A percentile compares a stretch with the other conserved stretches of the same genome.
Evolutionary conservation across 768 basidiomycete genomes (phyloP).

Genomic region (Pulveroboletus sp.): DNA sequence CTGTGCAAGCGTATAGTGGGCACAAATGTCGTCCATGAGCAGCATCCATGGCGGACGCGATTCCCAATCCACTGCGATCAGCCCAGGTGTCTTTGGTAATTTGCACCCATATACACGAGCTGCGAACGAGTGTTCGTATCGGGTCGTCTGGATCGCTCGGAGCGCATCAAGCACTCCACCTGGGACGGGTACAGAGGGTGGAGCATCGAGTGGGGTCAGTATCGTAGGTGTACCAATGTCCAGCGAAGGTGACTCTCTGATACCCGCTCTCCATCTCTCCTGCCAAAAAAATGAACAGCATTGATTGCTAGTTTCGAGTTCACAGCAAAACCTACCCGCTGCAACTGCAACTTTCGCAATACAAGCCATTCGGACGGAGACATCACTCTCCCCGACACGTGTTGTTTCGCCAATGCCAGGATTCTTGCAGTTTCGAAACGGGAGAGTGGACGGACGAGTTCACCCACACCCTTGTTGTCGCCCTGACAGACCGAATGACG

Average conservation of each 20-base stretch:
- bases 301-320: not conserved
- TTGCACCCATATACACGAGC: slow-evolving; percentile 52
- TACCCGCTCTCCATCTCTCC: slow-evolving; percentile 20
- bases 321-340: slow-evolving; percentile 22
- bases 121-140: slow-evolving; percentile 60
- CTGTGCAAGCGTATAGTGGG: slow-evolving; percentile 61
- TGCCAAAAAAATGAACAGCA: not conserved
- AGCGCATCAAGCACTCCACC: slow-evolving; percentile 46
- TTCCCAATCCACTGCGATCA: slow-evolving; percentile 70
- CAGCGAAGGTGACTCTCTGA: not conserved
- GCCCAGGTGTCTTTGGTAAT: slow-evolving; percentile 22
- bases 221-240: slow-evolving; percentile 4
- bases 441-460: slow-evolving; percentile 38
- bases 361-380: slow-evolving; percentile 32
- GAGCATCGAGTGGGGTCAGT: slow-evolving; percentile 27
- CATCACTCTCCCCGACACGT: slow-evolving; percentile 7
- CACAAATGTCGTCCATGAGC: slow-evolving; percentile 66
- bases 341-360: slow-evolving; percentile 44
- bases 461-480: slow-evolving; percentile 4
- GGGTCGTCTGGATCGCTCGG: slow-evolving; percentile 54
- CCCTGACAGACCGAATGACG: slow-evolving; percentile 1
- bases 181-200: slow-evolving; percentile 23
- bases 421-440: slow-evolving; percentile 38
- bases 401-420: slow-evolving; percentile 21
- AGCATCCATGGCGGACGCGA: slow-evolving; percentile 67